A percentile compares a stretch with the other conserved stretches of the same genome.
These are phyloP conservation scores for Cyberlindnera samutprakarnensis DNA, from an alignment of 805 yeast genomes.

Conservation along the genomic window DNA sequence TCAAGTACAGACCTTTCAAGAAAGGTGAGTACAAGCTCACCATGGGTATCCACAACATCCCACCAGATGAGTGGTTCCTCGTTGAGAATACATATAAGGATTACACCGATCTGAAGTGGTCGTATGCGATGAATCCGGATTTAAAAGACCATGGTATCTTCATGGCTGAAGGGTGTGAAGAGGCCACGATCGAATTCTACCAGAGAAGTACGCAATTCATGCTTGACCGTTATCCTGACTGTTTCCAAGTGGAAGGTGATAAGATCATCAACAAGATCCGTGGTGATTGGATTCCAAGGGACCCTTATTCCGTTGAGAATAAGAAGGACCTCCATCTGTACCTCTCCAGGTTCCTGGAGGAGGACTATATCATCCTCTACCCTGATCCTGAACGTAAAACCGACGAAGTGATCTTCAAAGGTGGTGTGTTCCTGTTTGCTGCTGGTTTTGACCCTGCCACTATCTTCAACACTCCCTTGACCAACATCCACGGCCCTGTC, in stretches of 20 bases:
- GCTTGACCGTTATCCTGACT: conserved; percentile 20
- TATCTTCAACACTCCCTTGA: conserved; percentile 45
- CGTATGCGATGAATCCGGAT: conserved; percentile 26
- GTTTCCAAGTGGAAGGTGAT: conserved; percentile 17
- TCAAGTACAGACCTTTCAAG: conserved; percentile 51
- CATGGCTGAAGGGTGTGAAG: conserved; percentile 22
- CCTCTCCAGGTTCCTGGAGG: conserved; percentile 17
- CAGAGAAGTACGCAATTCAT: conserved; percentile 17
- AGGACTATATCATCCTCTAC: conserved; percentile 44
- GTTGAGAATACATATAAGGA: conserved; percentile 53
- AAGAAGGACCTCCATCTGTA: conserved; percentile 13
- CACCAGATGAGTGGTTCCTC: conserved; percentile 48
- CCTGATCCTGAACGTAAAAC: conserved; percentile 30
- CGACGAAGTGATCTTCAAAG: conserved; percentile 53
- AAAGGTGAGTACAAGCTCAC: conserved; percentile 53
- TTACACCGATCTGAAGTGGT: conserved; percentile 32
- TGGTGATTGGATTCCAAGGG: conserved; percentile 19
- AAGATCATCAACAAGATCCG: conserved; percentile 19
- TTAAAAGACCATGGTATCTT: conserved; percentile 28
- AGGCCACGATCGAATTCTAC: conserved; percentile 19
- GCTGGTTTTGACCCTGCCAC: conserved; percentile 63
- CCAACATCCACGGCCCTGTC: conserved; percentile 62
- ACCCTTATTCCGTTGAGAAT: conserved; percentile 18
- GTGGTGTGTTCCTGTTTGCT: conserved; percentile 56
- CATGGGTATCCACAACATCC: conserved; percentile 48